A percentile compares a stretch with the other conserved stretches of the same genome.
phyloP scores from a whole-genome alignment of 345 rosid genomes.

The Sonneratia alba region DNA sequence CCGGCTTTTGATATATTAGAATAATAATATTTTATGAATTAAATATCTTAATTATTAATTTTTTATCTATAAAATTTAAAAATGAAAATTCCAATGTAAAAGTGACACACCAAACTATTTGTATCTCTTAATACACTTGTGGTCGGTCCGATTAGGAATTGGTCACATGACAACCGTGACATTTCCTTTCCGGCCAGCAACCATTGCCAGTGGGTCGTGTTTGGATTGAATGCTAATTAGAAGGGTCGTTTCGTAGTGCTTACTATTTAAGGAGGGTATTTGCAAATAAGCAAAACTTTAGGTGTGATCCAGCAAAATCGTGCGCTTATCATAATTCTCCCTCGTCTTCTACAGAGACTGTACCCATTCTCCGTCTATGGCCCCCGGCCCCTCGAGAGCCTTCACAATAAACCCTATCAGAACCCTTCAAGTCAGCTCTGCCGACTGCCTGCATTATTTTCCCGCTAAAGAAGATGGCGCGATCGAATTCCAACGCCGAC shows the following conservation, averaged over 20 bases:
- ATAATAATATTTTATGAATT: too few relatives aligned
- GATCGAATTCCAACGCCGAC: slow-evolving; percentile 13
- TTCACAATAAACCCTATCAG: background rate
- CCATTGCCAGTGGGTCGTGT: background rate
- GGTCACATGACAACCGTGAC: too few relatives aligned
- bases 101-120: background rate
- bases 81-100: too few relatives aligned
- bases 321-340: background rate
- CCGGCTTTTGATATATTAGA: too few relatives aligned
- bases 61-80: too few relatives aligned
- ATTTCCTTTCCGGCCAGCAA: too few relatives aligned
- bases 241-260: background rate
- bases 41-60: background rate
- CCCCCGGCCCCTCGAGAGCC: background rate
- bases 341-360: background rate
- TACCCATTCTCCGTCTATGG: background rate
- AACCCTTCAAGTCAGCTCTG: background rate
- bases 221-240: background rate
- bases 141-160: too few relatives aligned
- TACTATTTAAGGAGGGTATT: background rate
- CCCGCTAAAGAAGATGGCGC: slow-evolving; percentile 14
- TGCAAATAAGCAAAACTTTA: background rate
- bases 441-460: background rate
- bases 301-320: background rate
- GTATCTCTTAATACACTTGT: background rate